A percentile compares a stretch with the other conserved stretches of the same genome.
Evolutionary conservation across 2,329 filamentous ascomycete species (phyloP).

Genomic region (Diaporthe eres): DNA sequence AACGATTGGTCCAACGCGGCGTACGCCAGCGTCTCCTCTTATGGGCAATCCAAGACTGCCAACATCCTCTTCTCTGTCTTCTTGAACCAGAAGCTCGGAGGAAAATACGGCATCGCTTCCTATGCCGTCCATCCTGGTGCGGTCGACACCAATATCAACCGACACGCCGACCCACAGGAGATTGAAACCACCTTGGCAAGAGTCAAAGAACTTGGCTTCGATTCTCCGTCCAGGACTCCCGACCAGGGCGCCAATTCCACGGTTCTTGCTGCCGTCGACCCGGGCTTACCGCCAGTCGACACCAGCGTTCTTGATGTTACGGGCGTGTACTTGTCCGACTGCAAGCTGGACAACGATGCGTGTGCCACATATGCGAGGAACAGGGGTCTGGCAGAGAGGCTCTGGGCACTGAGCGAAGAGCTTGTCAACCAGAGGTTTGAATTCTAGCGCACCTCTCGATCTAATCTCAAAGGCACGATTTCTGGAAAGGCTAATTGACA

Average conservation of each 20-base stretch:
- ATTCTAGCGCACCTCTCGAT: not conserved
- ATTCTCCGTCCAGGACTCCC: not conserved
- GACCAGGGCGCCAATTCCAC: not conserved
- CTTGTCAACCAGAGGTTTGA: not conserved
- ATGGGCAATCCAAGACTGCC: not conserved
- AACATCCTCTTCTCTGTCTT: not conserved
- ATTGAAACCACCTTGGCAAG: not conserved
- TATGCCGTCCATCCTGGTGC: not conserved
- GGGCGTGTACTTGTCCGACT: not conserved
- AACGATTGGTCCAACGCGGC: not conserved
- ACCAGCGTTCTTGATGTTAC: not conserved
- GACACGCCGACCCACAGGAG: not conserved
- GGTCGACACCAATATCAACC: not conserved
- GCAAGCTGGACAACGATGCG: not conserved
- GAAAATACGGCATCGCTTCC: not conserved
- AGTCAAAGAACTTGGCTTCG: not conserved
- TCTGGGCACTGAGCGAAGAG: not conserved
- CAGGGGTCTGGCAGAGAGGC: not conserved
- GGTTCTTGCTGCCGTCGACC: constrained; percentile 1
- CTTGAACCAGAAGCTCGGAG: not conserved
- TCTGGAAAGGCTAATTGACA: not conserved
- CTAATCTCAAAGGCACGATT: too few relatives aligned
- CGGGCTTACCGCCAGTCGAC: not conserved
- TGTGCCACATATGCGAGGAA: not conserved
- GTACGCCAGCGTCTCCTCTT: not conserved